Evolutionary conservation across 2,329 filamentous ascomycete genomes (phyloP).

Genomic region (Arthrobotrys iridis): DNA sequence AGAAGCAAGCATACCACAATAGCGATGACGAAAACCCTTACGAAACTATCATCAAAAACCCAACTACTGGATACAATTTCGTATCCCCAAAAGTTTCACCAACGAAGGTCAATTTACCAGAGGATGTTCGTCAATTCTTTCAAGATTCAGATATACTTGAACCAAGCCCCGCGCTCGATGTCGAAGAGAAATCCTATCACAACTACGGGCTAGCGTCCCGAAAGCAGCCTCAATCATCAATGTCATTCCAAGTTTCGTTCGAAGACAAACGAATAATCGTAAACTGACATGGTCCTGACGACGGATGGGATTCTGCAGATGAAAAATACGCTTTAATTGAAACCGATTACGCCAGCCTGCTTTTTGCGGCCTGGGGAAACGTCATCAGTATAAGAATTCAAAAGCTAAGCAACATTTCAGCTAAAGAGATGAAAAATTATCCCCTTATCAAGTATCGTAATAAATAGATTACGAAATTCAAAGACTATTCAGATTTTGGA

Average conservation of each 20-base stretch:
- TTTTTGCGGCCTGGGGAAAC: neutral
- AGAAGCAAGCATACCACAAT: too few species aligned
- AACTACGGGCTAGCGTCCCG: neutral
- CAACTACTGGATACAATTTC: too few species aligned
- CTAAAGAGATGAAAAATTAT: neutral
- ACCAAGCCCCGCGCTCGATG: neutral
- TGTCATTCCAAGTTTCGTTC: neutral
- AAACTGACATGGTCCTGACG: neutral
- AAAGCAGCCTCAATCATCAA: neutral
- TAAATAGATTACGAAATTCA: neutral
- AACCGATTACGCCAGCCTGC: neutral
- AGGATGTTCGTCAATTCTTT: too few species aligned
- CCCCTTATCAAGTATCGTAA: neutral
- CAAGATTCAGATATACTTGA: too few species aligned
- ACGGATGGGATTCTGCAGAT: neutral
- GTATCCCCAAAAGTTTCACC: too few species aligned
- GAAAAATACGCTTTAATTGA: neutral
- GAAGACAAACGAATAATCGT: neutral
- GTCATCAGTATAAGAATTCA: neutral
- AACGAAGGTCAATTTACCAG: too few species aligned
- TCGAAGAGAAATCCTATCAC: neutral
- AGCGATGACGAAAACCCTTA: too few species aligned
- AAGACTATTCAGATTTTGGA: neutral
- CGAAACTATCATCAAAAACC: too few species aligned
- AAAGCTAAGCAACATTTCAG: neutral